phyloP scores from a whole-genome alignment of 2,329 filamentous ascomycete species.

The Botrytis cinerea region DNA sequence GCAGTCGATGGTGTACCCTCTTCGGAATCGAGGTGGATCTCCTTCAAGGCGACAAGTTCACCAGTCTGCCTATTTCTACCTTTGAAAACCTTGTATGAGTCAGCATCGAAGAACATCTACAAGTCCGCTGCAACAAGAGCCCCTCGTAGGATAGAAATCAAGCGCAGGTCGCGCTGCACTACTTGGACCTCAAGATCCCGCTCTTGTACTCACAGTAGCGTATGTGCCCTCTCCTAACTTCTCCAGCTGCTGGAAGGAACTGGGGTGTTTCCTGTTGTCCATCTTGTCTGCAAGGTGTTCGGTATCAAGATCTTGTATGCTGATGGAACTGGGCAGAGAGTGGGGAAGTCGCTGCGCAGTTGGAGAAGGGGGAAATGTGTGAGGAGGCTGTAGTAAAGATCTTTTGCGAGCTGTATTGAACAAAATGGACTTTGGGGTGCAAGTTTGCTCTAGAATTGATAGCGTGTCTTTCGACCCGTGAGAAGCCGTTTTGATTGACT shows the following conservation, averaged over 20 bases:
- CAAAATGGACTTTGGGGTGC: constrained; percentile 46
- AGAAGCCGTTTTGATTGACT: constrained; percentile 39
- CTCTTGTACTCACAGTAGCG: constrained; percentile 69
- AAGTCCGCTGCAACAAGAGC: not conserved
- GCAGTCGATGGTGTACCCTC: constrained; percentile 96
- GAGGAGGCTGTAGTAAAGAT: constrained; percentile 34
- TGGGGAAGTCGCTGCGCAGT: constrained; percentile 29
- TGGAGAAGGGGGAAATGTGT: constrained; percentile 41
- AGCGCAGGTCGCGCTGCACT: not conserved
- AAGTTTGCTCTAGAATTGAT: constrained; percentile 40
- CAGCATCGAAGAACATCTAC: constrained; percentile 28
- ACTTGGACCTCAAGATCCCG: not conserved
- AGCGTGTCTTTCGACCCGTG: constrained; percentile 39
- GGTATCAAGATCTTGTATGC: constrained; percentile 39
- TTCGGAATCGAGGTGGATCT: constrained; percentile 98
- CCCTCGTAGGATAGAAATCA: not conserved
- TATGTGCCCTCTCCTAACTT: constrained; percentile 99
- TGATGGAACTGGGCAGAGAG: constrained; percentile 41
- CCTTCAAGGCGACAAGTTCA: constrained; percentile 93
- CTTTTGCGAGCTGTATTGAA: constrained; percentile 46
- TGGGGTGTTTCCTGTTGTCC: constrained; percentile 81
- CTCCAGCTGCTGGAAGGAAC: constrained; percentile 97
- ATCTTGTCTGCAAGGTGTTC: constrained; percentile 51
- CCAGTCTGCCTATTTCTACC: constrained; percentile 96
- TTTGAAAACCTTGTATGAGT: constrained; percentile 79